Conservation (phyloP, 495 filamentous ascomycete species). For the Annulohypoxylon nitens region DNA sequence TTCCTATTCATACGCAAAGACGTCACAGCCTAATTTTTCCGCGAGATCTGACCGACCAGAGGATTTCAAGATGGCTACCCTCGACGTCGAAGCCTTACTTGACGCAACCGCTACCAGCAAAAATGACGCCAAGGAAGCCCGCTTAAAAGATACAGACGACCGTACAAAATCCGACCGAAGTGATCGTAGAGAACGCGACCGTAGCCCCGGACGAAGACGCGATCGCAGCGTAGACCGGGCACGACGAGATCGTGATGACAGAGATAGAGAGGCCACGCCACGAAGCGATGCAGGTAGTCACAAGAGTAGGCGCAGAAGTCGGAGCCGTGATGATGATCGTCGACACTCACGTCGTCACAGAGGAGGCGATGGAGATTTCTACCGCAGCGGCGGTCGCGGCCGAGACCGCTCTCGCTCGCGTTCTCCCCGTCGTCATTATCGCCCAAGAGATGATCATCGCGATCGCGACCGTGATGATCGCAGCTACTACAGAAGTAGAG, state of each 20-base stretch:
- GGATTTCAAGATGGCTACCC: slow-evolving; percentile 78
- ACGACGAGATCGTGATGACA: slow-evolving; percentile 54
- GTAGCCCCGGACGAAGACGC: slow-evolving; percentile 70
- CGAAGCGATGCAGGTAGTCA: slow-evolving; percentile 86
- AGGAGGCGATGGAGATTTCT: slow-evolving; percentile 77
- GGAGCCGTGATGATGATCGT: slow-evolving; percentile 83
- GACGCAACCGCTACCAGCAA: slow-evolving; percentile 80
- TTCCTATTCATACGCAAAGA: background rate
- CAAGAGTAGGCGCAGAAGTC: slow-evolving; percentile 85
- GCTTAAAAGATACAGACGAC: slow-evolving; percentile 47
- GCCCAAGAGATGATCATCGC: slow-evolving; percentile 73
- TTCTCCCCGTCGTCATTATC: slow-evolving; percentile 83
- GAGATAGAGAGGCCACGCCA: slow-evolving; percentile 71
- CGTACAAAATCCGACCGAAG: slow-evolving; percentile 49
- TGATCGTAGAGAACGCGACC: slow-evolving; percentile 59
- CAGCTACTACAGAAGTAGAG: slow-evolving; percentile 65
- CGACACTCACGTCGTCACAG: slow-evolving; percentile 85
- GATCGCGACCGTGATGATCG: slow-evolving; percentile 64
- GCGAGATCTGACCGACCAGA: slow-evolving; percentile 26
- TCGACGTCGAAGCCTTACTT: slow-evolving; percentile 93
- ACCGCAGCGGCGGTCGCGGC: slow-evolving; percentile 70
- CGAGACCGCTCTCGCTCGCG: slow-evolving; percentile 80
- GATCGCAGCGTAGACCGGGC: slow-evolving; percentile 72
- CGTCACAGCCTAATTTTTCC: slow-evolving; percentile 1
- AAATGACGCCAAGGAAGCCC: slow-evolving; percentile 65